A percentile compares a stretch with the other conserved stretches of the same genome.
phyloP scores from a whole-genome alignment of 805 yeast genomes.

The Tetrapisispora namnaoensis region DNA sequence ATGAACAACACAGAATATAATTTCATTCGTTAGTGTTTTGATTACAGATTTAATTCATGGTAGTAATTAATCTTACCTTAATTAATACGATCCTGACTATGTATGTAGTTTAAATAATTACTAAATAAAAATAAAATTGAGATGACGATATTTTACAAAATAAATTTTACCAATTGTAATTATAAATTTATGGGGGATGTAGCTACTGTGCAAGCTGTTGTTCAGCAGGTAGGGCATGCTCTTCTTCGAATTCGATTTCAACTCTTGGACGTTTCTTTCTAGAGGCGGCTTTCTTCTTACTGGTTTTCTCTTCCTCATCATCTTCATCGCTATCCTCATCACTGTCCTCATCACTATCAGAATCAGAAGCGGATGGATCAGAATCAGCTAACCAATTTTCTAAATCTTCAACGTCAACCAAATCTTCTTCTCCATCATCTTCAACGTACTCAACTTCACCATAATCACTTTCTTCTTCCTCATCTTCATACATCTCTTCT shows the following conservation, averaged over 20 bases:
- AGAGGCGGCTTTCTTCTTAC: slow-evolving; percentile 28
- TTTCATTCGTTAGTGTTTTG: not conserved
- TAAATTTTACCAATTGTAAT: not conserved
- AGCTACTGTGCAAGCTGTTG: slow-evolving; percentile 22
- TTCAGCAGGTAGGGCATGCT: slow-evolving; percentile 23
- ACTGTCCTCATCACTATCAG: slow-evolving; percentile 27
- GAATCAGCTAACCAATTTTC: slow-evolving; percentile 74
- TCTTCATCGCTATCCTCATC: slow-evolving; percentile 33
- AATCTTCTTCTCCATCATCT: slow-evolving; percentile 80
- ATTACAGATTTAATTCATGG: not conserved
- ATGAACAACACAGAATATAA: not conserved
- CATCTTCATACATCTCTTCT: slow-evolving; percentile 39
- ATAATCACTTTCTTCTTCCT: slow-evolving; percentile 44
- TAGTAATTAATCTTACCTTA: not conserved
- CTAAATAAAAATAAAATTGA: not conserved
- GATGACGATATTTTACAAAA: slow-evolving; percentile 1
- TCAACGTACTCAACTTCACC: slow-evolving; percentile 84
- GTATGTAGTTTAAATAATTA: not conserved
- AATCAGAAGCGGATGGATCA: slow-evolving; percentile 29
- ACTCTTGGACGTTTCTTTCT: slow-evolving; percentile 57
- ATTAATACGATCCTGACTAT: not conserved
- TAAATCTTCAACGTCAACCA: slow-evolving; percentile 87
- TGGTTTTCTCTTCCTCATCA: slow-evolving; percentile 20
- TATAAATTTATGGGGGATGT: not conserved
- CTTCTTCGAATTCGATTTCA: slow-evolving; percentile 80